A percentile compares a stretch with the other conserved stretches of the same genome.
Evolutionary conservation across 805 yeast genomes (phyloP).

Genomic region (Torulaspora quercuum): DNA sequence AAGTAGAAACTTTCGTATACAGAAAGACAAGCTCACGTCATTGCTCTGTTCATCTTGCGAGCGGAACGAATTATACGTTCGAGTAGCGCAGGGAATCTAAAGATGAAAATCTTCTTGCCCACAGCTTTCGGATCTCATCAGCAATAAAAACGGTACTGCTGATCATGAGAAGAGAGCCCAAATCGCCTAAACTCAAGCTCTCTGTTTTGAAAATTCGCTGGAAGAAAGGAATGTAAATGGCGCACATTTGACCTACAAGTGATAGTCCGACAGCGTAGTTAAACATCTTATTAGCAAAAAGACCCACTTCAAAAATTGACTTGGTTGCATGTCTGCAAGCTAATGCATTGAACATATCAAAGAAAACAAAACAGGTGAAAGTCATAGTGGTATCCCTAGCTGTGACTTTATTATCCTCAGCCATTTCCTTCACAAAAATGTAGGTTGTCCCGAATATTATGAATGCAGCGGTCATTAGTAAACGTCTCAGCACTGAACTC

Average conservation of each 20-base stretch:
- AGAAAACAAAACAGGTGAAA: slow-evolving; percentile 91
- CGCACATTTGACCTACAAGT: slow-evolving; percentile 84
- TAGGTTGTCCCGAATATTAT: slow-evolving; percentile 88
- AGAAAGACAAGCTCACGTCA: not conserved
- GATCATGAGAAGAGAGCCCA: slow-evolving; percentile 55
- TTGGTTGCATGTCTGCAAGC: slow-evolving; percentile 86
- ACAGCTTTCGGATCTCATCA: slow-evolving; percentile 74
- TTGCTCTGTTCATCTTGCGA: no score
- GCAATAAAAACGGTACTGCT: slow-evolving; percentile 80
- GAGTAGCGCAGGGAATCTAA: slow-evolving; percentile 23
- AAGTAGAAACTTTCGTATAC: slow-evolving; percentile 2
- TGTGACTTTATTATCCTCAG: slow-evolving; percentile 69
- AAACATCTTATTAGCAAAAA: slow-evolving; percentile 80
- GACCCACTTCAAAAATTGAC: slow-evolving; percentile 77
- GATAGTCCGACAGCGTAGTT: slow-evolving; percentile 89
- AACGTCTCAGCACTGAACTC: slow-evolving; percentile 59
- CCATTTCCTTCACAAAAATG: slow-evolving; percentile 83
- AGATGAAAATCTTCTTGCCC: slow-evolving; percentile 21
- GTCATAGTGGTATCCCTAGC: slow-evolving; percentile 99
- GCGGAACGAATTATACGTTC: slow-evolving; percentile 18
- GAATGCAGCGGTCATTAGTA: slow-evolving; percentile 64
- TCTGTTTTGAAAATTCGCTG: slow-evolving; percentile 94
- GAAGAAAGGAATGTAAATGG: slow-evolving; percentile 89
- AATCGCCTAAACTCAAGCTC: slow-evolving; percentile 69
- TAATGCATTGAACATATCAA: slow-evolving; percentile 95